Conservation (phyloP, 73 alveolate genomes). For the Paramecium primaurelia region DNA sequence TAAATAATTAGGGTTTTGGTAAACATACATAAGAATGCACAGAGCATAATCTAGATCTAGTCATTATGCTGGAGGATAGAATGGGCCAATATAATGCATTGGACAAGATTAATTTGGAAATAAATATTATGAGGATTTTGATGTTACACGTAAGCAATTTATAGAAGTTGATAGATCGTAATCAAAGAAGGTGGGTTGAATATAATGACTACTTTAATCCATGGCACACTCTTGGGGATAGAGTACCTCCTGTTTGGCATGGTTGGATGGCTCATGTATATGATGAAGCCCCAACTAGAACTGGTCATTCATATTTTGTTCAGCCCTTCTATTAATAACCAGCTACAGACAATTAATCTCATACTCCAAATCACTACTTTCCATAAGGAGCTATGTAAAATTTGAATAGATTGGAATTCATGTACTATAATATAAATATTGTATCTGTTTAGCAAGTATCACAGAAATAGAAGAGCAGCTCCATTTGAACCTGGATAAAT, state of each 20-base stretch:
- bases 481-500: slow-evolving; percentile 35
- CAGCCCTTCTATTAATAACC: slow-evolving; percentile 27
- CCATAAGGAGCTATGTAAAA: slow-evolving; percentile 54
- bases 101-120: slow-evolving; percentile 59
- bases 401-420: slow-evolving; percentile 58
- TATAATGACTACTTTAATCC: slow-evolving; percentile 54
- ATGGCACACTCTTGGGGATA: slow-evolving; percentile 54
- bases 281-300: slow-evolving; percentile 61
- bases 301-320: slow-evolving; percentile 55
- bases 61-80: slow-evolving; percentile 57
- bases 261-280: slow-evolving; percentile 63
- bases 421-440: not conserved
- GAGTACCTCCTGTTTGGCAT: slow-evolving; percentile 59
- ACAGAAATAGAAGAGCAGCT: slow-evolving; percentile 55
- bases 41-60: slow-evolving; percentile 58
- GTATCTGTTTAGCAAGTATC: not conserved
- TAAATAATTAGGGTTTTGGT: not conserved
- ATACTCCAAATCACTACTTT: slow-evolving; percentile 40
- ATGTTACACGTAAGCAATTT: slow-evolving; percentile 47
- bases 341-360: slow-evolving; percentile 45
- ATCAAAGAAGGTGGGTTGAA: slow-evolving; percentile 65
- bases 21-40: slow-evolving; percentile 59
- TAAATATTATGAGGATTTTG: slow-evolving; percentile 63
- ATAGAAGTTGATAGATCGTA: not conserved
- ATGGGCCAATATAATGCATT: slow-evolving; percentile 52